A percentile compares a stretch with the other conserved stretches of the same genome.
Conservation (phyloP, 2,329 filamentous ascomycete genomes). For the Ascochyta clinopodiicola region DNA sequence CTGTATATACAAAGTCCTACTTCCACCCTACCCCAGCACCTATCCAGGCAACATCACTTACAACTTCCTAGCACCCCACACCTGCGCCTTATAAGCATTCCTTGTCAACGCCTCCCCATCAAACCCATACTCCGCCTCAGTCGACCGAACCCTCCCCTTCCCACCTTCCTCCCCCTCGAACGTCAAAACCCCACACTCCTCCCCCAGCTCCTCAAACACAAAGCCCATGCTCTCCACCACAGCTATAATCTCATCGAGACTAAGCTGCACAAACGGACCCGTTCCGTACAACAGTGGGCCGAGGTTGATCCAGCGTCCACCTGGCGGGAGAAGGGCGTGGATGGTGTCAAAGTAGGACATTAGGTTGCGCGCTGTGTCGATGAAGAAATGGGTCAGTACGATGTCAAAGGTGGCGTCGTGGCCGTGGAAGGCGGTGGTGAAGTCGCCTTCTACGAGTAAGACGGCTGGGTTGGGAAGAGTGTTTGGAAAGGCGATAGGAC, state of each 20-base stretch:
- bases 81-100: conserved; percentile 63
- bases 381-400: conserved; percentile 65
- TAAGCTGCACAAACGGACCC: conserved; percentile 62
- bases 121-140: conserved; percentile 61
- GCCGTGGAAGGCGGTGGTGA: conserved; percentile 53
- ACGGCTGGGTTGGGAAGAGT: conserved; percentile 46
- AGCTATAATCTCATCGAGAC: conserved; percentile 60
- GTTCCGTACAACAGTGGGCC: conserved; percentile 64
- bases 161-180: conserved; percentile 42
- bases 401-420: conserved; percentile 52
- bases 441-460: conserved; percentile 63
- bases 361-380: conserved; percentile 65
- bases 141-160: conserved; percentile 49
- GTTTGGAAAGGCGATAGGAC: conserved; percentile 56
- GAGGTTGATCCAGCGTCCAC: conserved; percentile 64
- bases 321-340: conserved; percentile 53
- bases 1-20: no score
- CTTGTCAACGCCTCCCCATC: conserved; percentile 58
- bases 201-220: conserved; percentile 54
- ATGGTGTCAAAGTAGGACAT: conserved; percentile 64
- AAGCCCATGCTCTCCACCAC: conserved; percentile 61
- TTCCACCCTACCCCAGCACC: no score
- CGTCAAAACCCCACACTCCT: conserved; percentile 53
- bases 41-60: no score
- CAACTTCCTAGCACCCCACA: conserved; percentile 55